Evolutionary conservation across 2,329 filamentous ascomycete species (phyloP).

Genomic region (Claviceps sp.): DNA sequence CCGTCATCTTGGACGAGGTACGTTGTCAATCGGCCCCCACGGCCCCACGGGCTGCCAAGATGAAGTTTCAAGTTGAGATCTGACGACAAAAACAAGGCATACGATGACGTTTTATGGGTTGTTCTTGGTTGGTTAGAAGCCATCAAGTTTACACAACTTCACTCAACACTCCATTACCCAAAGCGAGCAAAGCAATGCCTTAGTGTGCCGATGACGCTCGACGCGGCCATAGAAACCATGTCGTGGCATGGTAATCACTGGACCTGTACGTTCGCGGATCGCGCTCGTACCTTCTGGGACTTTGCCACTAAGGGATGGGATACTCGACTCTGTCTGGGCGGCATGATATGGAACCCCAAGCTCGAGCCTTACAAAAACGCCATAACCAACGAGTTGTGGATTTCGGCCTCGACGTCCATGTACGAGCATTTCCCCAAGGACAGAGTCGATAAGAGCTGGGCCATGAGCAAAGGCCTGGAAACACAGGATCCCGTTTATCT

Average conservation of each 20-base stretch:
- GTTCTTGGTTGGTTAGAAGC: slow-evolving; percentile 82
- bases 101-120: slow-evolving; percentile 92
- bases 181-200: slow-evolving; percentile 7
- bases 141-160: slow-evolving; percentile 61
- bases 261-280: slow-evolving; percentile 63
- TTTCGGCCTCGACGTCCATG: slow-evolving; percentile 76
- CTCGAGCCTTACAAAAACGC: slow-evolving; percentile 84
- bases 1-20: slow-evolving; percentile 51
- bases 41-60: neutral
- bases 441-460: slow-evolving; percentile 55
- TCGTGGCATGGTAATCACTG: slow-evolving; percentile 70
- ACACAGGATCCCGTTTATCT: slow-evolving; percentile 51
- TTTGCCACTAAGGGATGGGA: slow-evolving; percentile 72
- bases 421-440: slow-evolving; percentile 82
- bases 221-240: slow-evolving; percentile 16
- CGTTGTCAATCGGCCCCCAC: neutral
- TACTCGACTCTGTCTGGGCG: slow-evolving; percentile 64
- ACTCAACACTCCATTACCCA: slow-evolving; percentile 49
- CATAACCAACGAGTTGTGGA: slow-evolving; percentile 85
- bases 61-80: neutral
- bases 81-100: slow-evolving; percentile 41
- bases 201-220: slow-evolving; percentile 2
- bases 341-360: slow-evolving; percentile 82
- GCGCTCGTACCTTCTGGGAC: slow-evolving; percentile 76
- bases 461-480: slow-evolving; percentile 13